Base-by-base conservation (phyloP, 1,284 basidiomycete genomes). In the Trichosporon coremiiforme region DNA sequence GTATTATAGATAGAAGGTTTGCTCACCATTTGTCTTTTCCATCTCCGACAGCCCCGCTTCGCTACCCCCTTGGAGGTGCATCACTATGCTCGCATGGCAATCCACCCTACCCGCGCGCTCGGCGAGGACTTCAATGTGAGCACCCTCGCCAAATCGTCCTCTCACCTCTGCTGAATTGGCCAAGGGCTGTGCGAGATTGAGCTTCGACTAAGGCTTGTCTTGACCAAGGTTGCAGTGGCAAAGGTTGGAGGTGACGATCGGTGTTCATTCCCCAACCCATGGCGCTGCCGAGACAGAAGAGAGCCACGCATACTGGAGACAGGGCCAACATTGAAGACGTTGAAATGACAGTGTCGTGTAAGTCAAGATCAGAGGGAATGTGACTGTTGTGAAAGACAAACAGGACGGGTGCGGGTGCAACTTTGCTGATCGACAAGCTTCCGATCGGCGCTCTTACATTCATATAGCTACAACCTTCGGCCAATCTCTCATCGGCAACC, bases 401-500 rank as follows among this genome's bases (percentile, higher is more conserved):
- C n/a, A 33, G 33, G n/a, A n/a, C n/a, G n/a, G 33, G 4, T 12
- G 17, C 41, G 41, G 41, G 41, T 15, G 41, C 41, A 45, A n/a
- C n/a, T n/a, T n/a, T n/a, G 36, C 10, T 38, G 36, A 38, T 45
- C 41, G 47, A 22, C 47, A 20, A 9, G 20, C 2, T n/a, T 17
- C 47, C 22, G 47, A 22, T 53, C 47, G 47, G 47, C 47, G 10
- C 15, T 20, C 17, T 17, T 3, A 10, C 29, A n/a, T n/a, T 10
- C 36, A 60, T 60, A 62, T 63, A 4, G 41, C 55, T 12, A 63
- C 64, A 4, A 70, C 77, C 63, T 75, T 73, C 6, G 80, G 79
- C 83, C 83, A 83, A 53, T 81, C 77, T 53, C 76, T 67, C 69
- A 79, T 77, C 67, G 73, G 77, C 41, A 82, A 69, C 78, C 83